Evolutionary conservation across 768 basidiomycete genomes (phyloP).

Genomic region (Coprinopsis sp.): DNA sequence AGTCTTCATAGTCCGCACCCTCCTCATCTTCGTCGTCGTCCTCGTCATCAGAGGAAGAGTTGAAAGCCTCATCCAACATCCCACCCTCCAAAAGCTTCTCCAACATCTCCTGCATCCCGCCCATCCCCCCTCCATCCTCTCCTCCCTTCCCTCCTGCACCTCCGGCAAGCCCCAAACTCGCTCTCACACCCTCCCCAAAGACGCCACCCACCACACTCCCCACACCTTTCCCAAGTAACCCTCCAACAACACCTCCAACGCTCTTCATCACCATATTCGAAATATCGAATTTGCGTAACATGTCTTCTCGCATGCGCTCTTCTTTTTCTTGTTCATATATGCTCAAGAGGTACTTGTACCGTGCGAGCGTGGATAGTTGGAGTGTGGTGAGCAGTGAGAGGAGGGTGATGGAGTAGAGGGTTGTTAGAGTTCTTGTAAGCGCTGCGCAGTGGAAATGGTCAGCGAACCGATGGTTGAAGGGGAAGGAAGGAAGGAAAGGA

Average conservation of each 20-base stretch:
- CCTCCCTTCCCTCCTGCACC: too few relatives aligned
- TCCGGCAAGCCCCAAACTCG: too few relatives aligned
- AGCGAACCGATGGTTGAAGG: not conserved
- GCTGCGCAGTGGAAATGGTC: constrained; percentile 39
- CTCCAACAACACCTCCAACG: too few relatives aligned
- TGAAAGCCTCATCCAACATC: constrained; percentile 17
- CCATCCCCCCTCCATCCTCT: too few relatives aligned
- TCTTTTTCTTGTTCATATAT: constrained; percentile 58
- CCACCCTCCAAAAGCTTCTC: constrained; percentile 26
- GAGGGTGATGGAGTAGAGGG: constrained; percentile 81
- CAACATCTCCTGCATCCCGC: constrained; percentile 39
- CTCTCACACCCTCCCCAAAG: too few relatives aligned
- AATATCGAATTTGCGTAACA: too few relatives aligned
- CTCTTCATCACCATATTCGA: too few relatives aligned
- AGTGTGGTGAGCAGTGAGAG: constrained; percentile 82
- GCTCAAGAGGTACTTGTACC: constrained; percentile 72
- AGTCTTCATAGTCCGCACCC: constrained; percentile 5
- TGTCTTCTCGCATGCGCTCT: too few relatives aligned
- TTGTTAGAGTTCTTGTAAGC: constrained; percentile 82
- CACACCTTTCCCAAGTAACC: too few relatives aligned
- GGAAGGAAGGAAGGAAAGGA: not conserved
- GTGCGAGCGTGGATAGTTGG: constrained; percentile 82
- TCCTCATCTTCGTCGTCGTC: constrained; percentile 21
- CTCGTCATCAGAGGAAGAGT: constrained; percentile 12
- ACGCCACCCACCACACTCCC: too few relatives aligned